Conservation (phyloP, 371 early-diverging fungal genomes). For the Entomophthora muscae region DNA sequence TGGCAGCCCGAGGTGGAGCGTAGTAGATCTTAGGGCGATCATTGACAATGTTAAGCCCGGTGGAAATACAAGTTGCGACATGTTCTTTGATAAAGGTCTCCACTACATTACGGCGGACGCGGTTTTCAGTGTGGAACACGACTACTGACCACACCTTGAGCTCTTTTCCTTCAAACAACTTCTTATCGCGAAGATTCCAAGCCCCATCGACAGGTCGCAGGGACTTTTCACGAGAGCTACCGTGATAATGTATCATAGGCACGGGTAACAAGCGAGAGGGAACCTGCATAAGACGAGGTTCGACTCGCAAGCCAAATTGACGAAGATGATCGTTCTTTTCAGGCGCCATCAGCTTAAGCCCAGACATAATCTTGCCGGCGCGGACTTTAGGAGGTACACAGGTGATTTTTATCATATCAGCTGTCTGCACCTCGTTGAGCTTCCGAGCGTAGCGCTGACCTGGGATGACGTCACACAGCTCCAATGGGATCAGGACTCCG, state of each 20-base stretch:
- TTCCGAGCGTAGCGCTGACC: conserved; percentile 63
- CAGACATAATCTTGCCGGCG: conserved; percentile 32
- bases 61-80: conserved; percentile 24
- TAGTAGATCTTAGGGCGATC: conserved; percentile 51
- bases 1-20: conserved; percentile 39
- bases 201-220: conserved; percentile 60
- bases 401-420: conserved; percentile 81
- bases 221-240: conserved; percentile 31
- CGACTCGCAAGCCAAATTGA: conserved; percentile 49
- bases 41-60: conserved; percentile 37
- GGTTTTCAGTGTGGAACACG: conserved; percentile 23
- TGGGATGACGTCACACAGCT: conserved; percentile 59
- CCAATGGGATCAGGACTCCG: conserved; percentile 56
- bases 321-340: conserved; percentile 28
- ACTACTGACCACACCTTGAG: conserved; percentile 72
- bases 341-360: conserved; percentile 24
- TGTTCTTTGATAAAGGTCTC: conserved; percentile 33
- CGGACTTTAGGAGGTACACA: conserved; percentile 54
- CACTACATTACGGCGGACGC: conserved; percentile 16
- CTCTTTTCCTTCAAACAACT: conserved; percentile 49
- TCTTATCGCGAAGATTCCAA: conserved; percentile 84
- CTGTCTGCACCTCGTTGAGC: conserved; percentile 64
- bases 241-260: conserved; percentile 54
- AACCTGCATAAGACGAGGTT: conserved; percentile 27
- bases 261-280: conserved; percentile 53